These are phyloP conservation scores for Cercospora zeae-maydis DNA, from an alignment of 2,329 filamentous ascomycete species.

Conservation along the genomic window DNA sequence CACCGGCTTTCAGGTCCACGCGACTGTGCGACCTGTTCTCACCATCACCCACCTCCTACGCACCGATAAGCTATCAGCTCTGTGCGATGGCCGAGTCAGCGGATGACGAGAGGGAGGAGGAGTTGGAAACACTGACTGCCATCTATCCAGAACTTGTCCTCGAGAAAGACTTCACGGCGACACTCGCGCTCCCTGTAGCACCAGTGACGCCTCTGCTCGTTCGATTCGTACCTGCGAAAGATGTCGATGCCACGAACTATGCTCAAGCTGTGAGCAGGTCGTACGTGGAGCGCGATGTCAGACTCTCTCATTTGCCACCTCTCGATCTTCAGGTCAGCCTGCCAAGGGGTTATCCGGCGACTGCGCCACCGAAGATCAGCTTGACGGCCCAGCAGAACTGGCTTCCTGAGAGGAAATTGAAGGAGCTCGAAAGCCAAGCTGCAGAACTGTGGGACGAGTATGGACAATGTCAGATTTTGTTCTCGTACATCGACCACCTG, in stretches of 20 bases:
- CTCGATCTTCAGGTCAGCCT: constrained; percentile 53
- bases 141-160: constrained; percentile 60
- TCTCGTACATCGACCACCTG: constrained; percentile 58
- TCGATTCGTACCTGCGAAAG: constrained; percentile 28
- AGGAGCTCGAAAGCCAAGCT: constrained; percentile 48
- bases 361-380: constrained; percentile 49
- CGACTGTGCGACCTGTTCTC: constrained; percentile 20
- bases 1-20: constrained; percentile 24
- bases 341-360: constrained; percentile 55
- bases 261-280: constrained; percentile 14
- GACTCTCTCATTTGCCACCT: constrained; percentile 56
- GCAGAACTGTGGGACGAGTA: constrained; percentile 58
- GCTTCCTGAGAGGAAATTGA: constrained; percentile 48
- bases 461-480: constrained; percentile 55
- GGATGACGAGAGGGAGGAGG: constrained; percentile 56
- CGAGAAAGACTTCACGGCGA: constrained; percentile 49
- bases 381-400: constrained; percentile 52
- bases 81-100: constrained; percentile 12
- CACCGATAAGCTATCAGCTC: not conserved
- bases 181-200: constrained; percentile 54
- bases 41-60: not conserved
- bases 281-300: constrained; percentile 39
- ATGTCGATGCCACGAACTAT: constrained; percentile 6
- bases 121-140: constrained; percentile 57
- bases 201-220: constrained; percentile 51